Evolutionary conservation across 2,329 filamentous ascomycete genomes (phyloP), one percentile per base, ranked within the genome.

Genomic region (Clonostachys solani): DNA sequence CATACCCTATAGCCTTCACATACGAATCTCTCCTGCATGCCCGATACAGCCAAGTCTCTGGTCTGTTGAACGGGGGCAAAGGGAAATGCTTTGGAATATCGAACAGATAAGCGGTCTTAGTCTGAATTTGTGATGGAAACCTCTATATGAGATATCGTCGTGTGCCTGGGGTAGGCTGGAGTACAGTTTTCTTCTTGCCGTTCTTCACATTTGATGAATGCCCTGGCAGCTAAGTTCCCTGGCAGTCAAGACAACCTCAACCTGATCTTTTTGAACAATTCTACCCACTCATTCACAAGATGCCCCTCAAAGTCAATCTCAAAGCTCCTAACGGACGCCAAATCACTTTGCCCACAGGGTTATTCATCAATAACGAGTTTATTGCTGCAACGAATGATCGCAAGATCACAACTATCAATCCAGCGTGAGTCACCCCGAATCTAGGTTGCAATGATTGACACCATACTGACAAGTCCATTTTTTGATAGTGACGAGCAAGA

Each of bases 261-360:
- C 2, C 2, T 2, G 15, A 38, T 15, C 36, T 13, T 4, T 17
- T n/a, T 3, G 15, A 38, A 38, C 36, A 7, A 38, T 17, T 38
- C 17, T n/a, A 8, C 3, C 2, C 15, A 19, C 23, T 12, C 19
- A 12, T 43, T 29, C 7, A 29, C 42, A 43, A 34, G 10, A 43
- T 43, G 42, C 34, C 42, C 13, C 42, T 43, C n/a, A 15, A 33
- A 16, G 40, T 33, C 45, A 37, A 43, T 13, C 45, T 56, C 15
- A 50, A 45, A 12, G 52, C 52, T 40, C 54, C 54, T 19, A 56
- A 56, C 35, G 52, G 52, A 15, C 47, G 53, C 8, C 47, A 48
- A 12, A 59, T 53, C 53, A 56, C 84, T 72, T 50, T 52, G 37
- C 53, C 53, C 15, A 52, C 49, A 18, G 53, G 52, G 18, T 43